These are phyloP conservation scores for Pleurotus citrinopileatus DNA, from an alignment of 768 basidiomycete genomes.

Conservation along the genomic window DNA sequence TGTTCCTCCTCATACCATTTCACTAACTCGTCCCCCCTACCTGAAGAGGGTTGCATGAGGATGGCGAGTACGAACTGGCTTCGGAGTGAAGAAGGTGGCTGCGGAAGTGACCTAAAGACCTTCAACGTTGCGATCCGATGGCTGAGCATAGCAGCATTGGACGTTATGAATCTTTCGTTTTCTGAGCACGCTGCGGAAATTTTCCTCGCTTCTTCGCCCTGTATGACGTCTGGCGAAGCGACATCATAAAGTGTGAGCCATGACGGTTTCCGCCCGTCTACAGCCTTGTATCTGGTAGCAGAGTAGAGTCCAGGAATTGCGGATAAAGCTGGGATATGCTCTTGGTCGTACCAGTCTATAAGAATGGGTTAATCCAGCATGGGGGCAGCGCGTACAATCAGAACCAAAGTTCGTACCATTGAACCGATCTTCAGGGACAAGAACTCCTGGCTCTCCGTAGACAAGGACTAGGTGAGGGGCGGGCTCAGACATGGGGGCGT, in stretches of 20 bases:
- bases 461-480: constrained; percentile 16
- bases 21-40: constrained; percentile 28
- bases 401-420: no score
- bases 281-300: constrained; percentile 31
- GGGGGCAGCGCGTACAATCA: no score
- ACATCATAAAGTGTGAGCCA: constrained; percentile 30
- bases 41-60: constrained; percentile 17
- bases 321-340: constrained; percentile 29
- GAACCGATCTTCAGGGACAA: constrained; percentile 27
- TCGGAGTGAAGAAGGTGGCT: not conserved
- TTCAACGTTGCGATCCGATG: not conserved
- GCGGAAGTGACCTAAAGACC: not conserved
- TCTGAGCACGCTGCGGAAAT: not conserved
- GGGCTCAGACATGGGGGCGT: not conserved
- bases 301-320: constrained; percentile 28
- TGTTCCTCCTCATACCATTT: constrained; percentile 37
- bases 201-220: constrained; percentile 19
- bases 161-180: not conserved
- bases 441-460: constrained; percentile 23
- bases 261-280: constrained; percentile 20
- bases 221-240: constrained; percentile 19
- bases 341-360: constrained; percentile 34
- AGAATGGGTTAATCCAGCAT: no score
- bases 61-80: constrained; percentile 22
- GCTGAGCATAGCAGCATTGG: not conserved